Conservation (phyloP, 139 green algal genomes). For the Chlamydomonas eustigma region DNA sequence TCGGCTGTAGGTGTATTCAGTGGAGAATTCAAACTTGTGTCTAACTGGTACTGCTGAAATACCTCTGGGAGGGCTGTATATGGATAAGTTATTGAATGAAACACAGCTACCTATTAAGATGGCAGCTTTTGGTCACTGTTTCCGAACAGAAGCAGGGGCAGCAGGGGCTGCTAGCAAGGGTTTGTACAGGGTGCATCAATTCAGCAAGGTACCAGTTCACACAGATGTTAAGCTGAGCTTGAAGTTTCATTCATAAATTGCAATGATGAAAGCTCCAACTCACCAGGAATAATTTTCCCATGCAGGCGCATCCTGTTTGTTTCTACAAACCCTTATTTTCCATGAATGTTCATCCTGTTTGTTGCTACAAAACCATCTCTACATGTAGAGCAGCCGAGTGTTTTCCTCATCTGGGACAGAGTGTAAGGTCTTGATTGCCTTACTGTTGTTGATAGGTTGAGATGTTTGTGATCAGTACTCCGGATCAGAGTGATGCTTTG, state of each 20-base stretch:
- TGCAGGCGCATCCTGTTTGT: too few relatives aligned
- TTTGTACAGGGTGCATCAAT: conserved; percentile 98
- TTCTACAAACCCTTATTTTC: too few relatives aligned
- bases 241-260: too few relatives aligned
- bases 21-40: conserved; percentile 79
- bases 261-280: too few relatives aligned
- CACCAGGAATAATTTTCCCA: too few relatives aligned
- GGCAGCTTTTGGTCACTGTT: conserved; percentile 92
- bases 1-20: conserved; percentile 85
- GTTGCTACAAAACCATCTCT: too few relatives aligned
- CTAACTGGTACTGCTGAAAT: conserved; percentile 96
- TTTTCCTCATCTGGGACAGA: too few relatives aligned
- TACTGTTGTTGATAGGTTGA: too few relatives aligned
- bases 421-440: too few relatives aligned
- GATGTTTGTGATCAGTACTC: conserved; percentile 94
- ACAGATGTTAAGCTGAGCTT: too few relatives aligned
- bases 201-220: conserved; percentile 94
- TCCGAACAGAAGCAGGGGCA: conserved; percentile 94
- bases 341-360: too few relatives aligned
- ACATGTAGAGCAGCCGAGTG: too few relatives aligned
- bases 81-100: conserved; percentile 84
- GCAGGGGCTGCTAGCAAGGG: conserved; percentile 75
- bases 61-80: conserved; percentile 84
- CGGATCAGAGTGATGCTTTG: conserved; percentile 83
- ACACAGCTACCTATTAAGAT: conserved; percentile 85